Percentiles rank a stretch among this genome's conserved stretches.
These are phyloP conservation scores for Aethionema arabicum DNA, from an alignment of 345 rosid species.

Conservation along the genomic window DNA sequence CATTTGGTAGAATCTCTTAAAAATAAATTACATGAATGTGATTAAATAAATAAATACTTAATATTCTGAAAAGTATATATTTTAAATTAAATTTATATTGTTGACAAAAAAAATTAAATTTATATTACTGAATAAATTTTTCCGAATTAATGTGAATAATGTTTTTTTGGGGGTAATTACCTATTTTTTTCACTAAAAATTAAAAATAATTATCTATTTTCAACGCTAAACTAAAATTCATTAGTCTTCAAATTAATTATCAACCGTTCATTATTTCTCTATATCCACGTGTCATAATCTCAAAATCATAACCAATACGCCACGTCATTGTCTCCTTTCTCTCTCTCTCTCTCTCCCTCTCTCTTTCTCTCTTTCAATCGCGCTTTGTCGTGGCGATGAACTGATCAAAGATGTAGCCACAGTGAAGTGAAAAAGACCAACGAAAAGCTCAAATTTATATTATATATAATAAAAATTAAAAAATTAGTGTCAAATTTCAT, in stretches of 20 bases:
- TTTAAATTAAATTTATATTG: too few relatives aligned
- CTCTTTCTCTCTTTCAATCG: conserved; percentile 30
- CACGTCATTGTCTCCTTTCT: conserved; percentile 49
- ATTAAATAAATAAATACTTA: too few relatives aligned
- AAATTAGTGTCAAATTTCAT: conserved; percentile 25
- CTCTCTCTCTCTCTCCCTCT: conserved; percentile 4
- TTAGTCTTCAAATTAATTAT: too few relatives aligned
- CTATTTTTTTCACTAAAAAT: background rate
- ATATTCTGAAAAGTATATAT: too few relatives aligned
- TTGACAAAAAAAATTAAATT: too few relatives aligned
- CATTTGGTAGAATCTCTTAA: too few relatives aligned
- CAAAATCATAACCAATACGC: conserved; percentile 12
- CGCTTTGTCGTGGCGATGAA: conserved; percentile 49
- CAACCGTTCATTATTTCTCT: conserved; percentile 10
- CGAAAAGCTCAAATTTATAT: conserved; percentile 13
- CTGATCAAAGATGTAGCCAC: conserved; percentile 39
- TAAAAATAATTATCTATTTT: background rate
- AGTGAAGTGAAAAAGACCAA: conserved; percentile 12
- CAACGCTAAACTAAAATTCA: background rate
- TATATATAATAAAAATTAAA: background rate
- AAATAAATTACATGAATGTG: too few relatives aligned
- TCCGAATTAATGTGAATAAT: background rate
- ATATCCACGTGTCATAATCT: conserved; percentile 48
- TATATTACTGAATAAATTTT: too few relatives aligned
- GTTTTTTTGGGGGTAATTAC: too few relatives aligned